Percentiles rank a stretch among this genome's conserved stretches.
phyloP scores from a whole-genome alignment of 257 asterid genomes.

The Solanum bulbocastanum region DNA sequence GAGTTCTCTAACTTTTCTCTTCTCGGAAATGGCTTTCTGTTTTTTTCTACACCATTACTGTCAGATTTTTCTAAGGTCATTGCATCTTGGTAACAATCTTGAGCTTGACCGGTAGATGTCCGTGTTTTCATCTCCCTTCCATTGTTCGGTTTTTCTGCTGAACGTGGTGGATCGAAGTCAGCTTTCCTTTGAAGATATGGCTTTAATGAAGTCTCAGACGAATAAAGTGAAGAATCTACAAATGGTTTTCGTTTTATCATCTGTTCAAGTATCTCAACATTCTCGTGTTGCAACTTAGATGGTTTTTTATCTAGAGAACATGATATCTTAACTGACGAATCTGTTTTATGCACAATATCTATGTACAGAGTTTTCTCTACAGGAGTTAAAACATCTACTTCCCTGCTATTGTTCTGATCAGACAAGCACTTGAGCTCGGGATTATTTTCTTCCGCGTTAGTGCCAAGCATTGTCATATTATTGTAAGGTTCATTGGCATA shows the following conservation, averaged over 20 bases:
- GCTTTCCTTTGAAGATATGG: constrained; percentile 9
- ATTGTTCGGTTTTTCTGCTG: constrained; percentile 1
- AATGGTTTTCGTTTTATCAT: constrained; percentile 11
- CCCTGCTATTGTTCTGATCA: constrained; percentile 15
- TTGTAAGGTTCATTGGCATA: neutral
- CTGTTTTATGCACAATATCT: constrained; percentile 39
- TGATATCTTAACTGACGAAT: constrained; percentile 11
- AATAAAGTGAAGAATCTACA: constrained; percentile 15
- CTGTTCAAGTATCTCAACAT: constrained; percentile 1
- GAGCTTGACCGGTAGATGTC: constrained; percentile 13
- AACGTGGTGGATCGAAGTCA: constrained; percentile 10
- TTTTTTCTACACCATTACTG: constrained; percentile 2
- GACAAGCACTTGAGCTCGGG: constrained; percentile 11
- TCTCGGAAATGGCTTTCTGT: constrained; percentile 7
- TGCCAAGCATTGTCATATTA: constrained; percentile 4
- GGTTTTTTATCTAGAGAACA: constrained; percentile 10
- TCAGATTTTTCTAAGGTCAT: constrained; percentile 4
- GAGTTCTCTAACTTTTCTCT: neutral
- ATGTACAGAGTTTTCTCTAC: constrained; percentile 57
- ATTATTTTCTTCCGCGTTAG: constrained; percentile 6
- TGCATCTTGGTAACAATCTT: constrained; percentile 1
- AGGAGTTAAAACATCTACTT: constrained; percentile 15
- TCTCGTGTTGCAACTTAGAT: constrained; percentile 8
- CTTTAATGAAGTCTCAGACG: constrained; percentile 7
- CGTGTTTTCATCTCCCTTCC: neutral